Evolutionary conservation across 2,329 filamentous ascomycete species (phyloP), one percentile per base, ranked within the genome.

Genomic region (Paecilomyces dactylethromorphus): DNA sequence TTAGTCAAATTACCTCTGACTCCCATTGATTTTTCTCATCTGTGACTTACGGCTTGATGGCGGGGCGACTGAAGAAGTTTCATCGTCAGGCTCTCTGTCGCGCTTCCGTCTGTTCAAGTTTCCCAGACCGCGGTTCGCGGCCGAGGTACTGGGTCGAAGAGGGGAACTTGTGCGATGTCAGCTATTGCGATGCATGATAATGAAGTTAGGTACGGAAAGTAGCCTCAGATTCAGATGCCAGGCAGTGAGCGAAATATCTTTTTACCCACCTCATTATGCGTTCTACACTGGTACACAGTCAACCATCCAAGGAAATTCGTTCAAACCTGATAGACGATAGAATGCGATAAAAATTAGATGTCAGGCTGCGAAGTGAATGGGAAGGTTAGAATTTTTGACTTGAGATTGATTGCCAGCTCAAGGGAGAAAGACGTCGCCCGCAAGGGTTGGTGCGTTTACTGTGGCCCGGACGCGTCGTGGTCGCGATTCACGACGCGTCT

Each of bases 61-160:
- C 64, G 85, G 84, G 63, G 80, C 79, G 56, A 79, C 81, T 15
- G 84, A 85, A 29, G 84, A 85, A 50, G 79, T 78, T 56, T 85
- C 83, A 68, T 86, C 82, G 65, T 88, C 86, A 60, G 82, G 81
- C 66, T 88, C 87, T 76, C 87, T 82, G 35, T 81, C 80, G 67
- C 87, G 83, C 74, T 89, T 89, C 61, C 84, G 81, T 62, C 81
- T 76, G 64, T 77, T 82, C 63, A 78, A 67, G 56, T 76, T 77
- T 18, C 76, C 75, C 58, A 82, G 73, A 56, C 91, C 90, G 66
- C 91, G 86, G 76, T 96, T 96, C 68, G 87, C 91, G 64, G 92
- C 92, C 61, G 88, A 86, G 81, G 90, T 88, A 77, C 87, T 91
- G 66, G 87, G 83, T 75, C 88, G 87, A 61, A 95, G 82, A 72